Evolutionary conservation across 176 grass and related monocot genomes (phyloP), one percentile per base, ranked within the genome.

Genomic region (Lolium rigidum): DNA sequence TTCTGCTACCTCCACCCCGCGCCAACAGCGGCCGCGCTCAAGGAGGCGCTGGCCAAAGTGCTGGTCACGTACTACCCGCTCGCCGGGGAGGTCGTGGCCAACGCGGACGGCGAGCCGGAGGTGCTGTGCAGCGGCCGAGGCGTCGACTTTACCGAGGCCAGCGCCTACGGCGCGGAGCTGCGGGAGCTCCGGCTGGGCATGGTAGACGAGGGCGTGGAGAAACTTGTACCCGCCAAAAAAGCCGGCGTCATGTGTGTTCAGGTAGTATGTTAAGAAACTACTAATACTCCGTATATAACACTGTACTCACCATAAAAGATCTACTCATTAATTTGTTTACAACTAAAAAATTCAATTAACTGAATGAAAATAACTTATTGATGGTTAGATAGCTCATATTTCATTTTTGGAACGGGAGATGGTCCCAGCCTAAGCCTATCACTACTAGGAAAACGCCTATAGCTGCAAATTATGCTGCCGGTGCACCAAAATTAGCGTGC

Each of bases 61-160:
- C 92, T 94, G 48, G 80, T 90, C 61, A 9, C 79, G 15, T 92
- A 92, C 90, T 92, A 97, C 77, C 92, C 95, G 14, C 75, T 97
- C 6, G 90, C 88, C 3, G 92, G 95, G 1, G 88, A 90, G 74
- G 87, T 97, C 10, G 81, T 83, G 44, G 17, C 66, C 48, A 94
- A 81, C 88, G 80, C 58, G 15, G 86, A 51, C 2, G 88, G 84
- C 13, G 92, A 97, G 90, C 94, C 92, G 1, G 92, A 97, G 90
- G 62, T 97, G 24, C 88, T 94, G 6, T 97, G 95, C 86, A 92
- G 67, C 26, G 76, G 91, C 51, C 86, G 88, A 20, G 95, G 95
- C 13, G 92, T 97, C 1, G 92, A 92, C 37, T 89, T 97, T 43
- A 58, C 44, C 8, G 90, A 85, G 74, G 88, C 55, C 17, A 79